A percentile compares a stretch with the other conserved stretches of the same genome.
Conservation (phyloP, 1,284 basidiomycete species). For the Apiotrichum mycotoxinovorans region DNA sequence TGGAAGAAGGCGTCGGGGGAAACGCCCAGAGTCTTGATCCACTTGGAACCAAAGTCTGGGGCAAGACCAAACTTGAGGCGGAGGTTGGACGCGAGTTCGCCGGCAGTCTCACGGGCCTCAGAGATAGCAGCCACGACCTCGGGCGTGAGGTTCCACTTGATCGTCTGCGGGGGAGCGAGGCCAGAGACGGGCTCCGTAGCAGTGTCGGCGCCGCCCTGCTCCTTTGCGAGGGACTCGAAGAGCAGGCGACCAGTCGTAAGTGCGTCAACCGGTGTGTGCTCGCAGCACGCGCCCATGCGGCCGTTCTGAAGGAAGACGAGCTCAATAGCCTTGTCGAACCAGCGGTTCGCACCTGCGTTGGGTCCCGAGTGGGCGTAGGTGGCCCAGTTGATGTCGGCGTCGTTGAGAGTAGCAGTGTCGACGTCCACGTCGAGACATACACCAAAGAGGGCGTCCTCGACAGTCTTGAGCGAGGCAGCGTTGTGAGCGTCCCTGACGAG, state of each 20-base stretch:
- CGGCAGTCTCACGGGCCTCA: conserved; percentile 4
- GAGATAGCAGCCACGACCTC: conserved; percentile 3
- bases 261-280: conserved; percentile 20
- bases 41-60: conserved; percentile 13
- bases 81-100: conserved; percentile 9
- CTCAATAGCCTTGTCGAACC: conserved; percentile 19
- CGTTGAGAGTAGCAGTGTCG: conserved; percentile 3
- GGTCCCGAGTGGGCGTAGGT: conserved; percentile 7
- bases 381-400: conserved; percentile 9
- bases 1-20: conserved; percentile 18
- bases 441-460: conserved; percentile 11
- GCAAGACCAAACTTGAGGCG: conserved; percentile 2
- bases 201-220: neutral
- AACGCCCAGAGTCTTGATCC: conserved; percentile 17
- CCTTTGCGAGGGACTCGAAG: conserved; percentile 10
- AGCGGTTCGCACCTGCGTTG: conserved; percentile 9
- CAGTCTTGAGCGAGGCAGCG: conserved; percentile 3
- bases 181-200: neutral
- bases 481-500: conserved; percentile 7
- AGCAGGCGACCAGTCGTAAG: conserved; percentile 15
- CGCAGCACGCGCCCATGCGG: conserved; percentile 17
- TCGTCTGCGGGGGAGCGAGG: conserved; percentile 4
- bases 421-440: conserved; percentile 16
- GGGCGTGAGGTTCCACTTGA: conserved; percentile 11
- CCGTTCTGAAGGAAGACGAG: conserved; percentile 16